These are phyloP conservation scores for Colletotrichum gloeosporioides DNA, from an alignment of 2,329 filamentous ascomycete species.

Conservation along the genomic window DNA sequence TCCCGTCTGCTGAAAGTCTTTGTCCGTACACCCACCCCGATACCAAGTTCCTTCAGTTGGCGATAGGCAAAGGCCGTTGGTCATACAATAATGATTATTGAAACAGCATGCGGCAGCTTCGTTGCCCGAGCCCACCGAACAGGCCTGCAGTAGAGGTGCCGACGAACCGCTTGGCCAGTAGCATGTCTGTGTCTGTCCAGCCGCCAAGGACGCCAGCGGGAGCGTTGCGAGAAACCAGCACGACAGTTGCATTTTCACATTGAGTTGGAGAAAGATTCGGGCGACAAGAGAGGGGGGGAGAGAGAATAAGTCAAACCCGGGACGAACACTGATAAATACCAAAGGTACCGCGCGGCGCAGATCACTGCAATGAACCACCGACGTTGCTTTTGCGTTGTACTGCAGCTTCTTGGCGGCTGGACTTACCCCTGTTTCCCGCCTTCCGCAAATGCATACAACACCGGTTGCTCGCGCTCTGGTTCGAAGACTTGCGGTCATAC, in stretches of 20 bases:
- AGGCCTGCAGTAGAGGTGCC: neutral
- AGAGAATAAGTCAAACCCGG: neutral
- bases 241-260: neutral
- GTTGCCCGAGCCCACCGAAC: neutral
- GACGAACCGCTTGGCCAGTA: constrained; percentile 1
- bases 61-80: constrained; percentile 19
- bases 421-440: neutral
- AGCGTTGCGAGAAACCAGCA: neutral
- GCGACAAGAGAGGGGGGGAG: neutral
- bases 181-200: constrained; percentile 2
- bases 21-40: constrained; percentile 12
- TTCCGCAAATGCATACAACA: neutral
- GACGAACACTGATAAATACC: neutral
- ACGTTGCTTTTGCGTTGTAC: neutral
- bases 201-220: neutral
- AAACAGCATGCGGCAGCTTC: constrained; percentile 15
- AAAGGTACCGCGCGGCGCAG: neutral
- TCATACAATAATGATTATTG: constrained; percentile 11
- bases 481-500: neutral
- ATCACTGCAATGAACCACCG: neutral
- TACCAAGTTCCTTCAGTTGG: constrained; percentile 13
- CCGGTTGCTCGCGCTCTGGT: neutral
- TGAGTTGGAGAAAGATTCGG: neutral
- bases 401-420: neutral
- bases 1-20: neutral